Base-by-base conservation (phyloP, 805 yeast species). In the Tanozyma kutaoensis region DNA sequence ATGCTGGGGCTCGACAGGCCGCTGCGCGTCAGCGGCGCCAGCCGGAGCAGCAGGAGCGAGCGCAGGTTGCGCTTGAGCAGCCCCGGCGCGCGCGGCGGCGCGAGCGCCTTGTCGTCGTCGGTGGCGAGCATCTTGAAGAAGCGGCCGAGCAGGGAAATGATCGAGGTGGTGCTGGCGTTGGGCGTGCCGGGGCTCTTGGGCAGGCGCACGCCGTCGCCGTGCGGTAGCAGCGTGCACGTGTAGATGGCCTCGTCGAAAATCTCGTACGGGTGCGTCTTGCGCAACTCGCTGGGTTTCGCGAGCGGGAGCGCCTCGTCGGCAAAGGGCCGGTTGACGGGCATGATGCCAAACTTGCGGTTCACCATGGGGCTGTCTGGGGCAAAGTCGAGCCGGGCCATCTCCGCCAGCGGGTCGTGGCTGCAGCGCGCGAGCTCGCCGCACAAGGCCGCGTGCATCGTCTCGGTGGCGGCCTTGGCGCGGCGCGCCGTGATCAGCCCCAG, bases 231-330 rank as follows among this genome's bases (percentile, higher is more conserved):
- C n/a, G n/a, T n/a, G n/a, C n/a, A n/a, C n/a, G 46, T 57, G 44
- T 73, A 74, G 18, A 71, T 60, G 1, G 78, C 74, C 38, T 75
- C 82, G 45, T 75, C 82, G 27, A 74, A 60, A 3, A 75, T 61
- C 36, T 75, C 82, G 44, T 61, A 75, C 0, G 79, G 66, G 43
- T 70, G 75, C 1, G 69, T 60, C 35, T 68, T 66, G 21, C 66
- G 47, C 22, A 58, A 45, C 30, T 57, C 62, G 28, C 58, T 48
- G 8, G 50, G 36, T 25, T 42, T 45, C 10, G 39, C 21, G 0
- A 42, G 30, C 9, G 33, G 24, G 1, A 43, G 44, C 36, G 3
- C 46, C 31, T 22, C 22, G 10, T 15, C 12, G 14, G 28, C 22
- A 8, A 18, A 6, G 12, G 18, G n/a, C 17, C 7, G 17, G 7